Base-by-base conservation (phyloP, 352 stramenopile genomes). In the Phytophthora sp. region DNA sequence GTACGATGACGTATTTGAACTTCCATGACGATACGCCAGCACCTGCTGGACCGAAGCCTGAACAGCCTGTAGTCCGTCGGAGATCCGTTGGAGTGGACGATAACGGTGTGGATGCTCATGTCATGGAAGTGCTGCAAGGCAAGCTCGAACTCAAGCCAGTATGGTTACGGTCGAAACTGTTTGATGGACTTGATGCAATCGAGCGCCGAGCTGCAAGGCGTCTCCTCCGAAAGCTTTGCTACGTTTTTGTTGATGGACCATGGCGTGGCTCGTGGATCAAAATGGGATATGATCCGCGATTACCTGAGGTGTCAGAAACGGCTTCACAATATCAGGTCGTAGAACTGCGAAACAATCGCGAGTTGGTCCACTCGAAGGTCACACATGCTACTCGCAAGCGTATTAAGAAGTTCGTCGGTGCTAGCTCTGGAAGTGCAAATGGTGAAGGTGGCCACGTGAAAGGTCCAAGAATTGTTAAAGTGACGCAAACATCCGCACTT, bases 241-340 rank as follows among this genome's bases (percentile, higher is more conserved):
- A 94, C 49, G 85, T 94, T 28, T 92, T 93, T 66, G 78, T 92
- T 5, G 85, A 92, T 50, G 86, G 86, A 3, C 86, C 86, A 15
- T 94, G 86, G 86, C 79, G 86, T 48, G 82, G 84, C 0, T 92
- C 80, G 43, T 94, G 83, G 83, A 87, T 94, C 17, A 84, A 84
- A 21, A 90, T 93, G 77, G 86, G 86, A 10, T 92, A 91, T 54
- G 86, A 94, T 41, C 86, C 86, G 5, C 70, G 86, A 24, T 63
- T 52, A 34, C 31, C 43, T 23, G 63, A 70, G 43, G 54, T 55
- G 18, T 64, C 62, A 0, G 66, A 61, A 6, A 73, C 82, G 21
- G 74, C 81, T 7, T 83, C 80, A 20, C 70, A 67, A 42, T 92
- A 87, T 45, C 86, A 94, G 50, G 86, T 92, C 15, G 69, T 94